phyloP scores from a whole-genome alignment of 352 stramenopile genomes.

The Phytophthora pini region DNA sequence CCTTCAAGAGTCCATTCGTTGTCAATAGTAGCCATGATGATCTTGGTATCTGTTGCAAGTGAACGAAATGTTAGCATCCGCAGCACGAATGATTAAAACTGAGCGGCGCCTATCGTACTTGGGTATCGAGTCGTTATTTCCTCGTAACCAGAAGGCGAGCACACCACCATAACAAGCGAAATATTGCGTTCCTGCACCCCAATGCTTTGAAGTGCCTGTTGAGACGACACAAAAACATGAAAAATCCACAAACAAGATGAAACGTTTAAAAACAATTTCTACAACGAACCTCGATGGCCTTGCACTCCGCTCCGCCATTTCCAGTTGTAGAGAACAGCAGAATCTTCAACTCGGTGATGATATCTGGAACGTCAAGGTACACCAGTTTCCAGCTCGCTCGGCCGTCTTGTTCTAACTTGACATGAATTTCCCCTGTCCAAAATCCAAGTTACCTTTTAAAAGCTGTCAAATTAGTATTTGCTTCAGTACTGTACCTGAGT shows the following conservation, averaged over 20 bases:
- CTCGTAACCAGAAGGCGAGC: background rate
- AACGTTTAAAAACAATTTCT: background rate
- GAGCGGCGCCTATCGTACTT: background rate
- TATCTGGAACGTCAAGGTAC: conserved; percentile 5
- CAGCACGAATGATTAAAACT: background rate
- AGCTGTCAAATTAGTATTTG: too few relatives aligned
- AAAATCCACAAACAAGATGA: background rate
- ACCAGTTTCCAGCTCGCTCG: background rate
- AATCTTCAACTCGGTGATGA: background rate
- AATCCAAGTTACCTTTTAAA: background rate
- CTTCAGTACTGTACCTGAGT: background rate
- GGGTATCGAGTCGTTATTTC: conserved; percentile 2
- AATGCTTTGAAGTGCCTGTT: conserved; percentile 1
- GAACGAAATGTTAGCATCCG: background rate
- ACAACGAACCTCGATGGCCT: background rate
- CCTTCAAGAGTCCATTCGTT: background rate
- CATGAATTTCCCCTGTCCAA: conserved; percentile 1
- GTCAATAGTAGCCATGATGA: background rate
- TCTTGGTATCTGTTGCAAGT: background rate
- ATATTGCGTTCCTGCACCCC: conserved; percentile 1
- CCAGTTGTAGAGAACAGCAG: background rate
- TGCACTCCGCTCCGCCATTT: conserved; percentile 3
- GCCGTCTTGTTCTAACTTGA: background rate
- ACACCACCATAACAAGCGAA: conserved; percentile 1
- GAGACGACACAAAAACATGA: background rate